Conservation (phyloP, 805 yeast genomes). For the Pichia rugopelliculosa region DNA sequence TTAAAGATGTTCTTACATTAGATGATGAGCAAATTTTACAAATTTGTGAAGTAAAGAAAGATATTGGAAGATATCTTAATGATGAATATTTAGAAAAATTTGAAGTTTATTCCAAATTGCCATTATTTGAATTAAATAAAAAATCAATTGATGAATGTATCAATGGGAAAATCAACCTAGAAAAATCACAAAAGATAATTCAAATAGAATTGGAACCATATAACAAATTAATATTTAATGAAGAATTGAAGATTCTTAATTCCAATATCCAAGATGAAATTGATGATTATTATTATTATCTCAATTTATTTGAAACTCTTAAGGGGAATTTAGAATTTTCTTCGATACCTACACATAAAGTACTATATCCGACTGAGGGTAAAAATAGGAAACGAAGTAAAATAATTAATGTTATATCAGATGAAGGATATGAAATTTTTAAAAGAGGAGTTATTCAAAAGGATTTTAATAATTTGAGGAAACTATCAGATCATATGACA, state of each 20-base stretch:
- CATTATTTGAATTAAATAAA: not conserved
- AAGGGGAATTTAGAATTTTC: constrained; percentile 30
- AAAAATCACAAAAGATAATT: constrained; percentile 2
- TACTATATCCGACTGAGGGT: constrained; percentile 64
- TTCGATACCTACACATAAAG: constrained; percentile 30
- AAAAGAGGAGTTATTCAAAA: constrained; percentile 1
- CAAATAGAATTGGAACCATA: constrained; percentile 28
- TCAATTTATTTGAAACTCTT: constrained; percentile 40
- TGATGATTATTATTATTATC: constrained; percentile 47
- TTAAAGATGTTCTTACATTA: constrained; percentile 3
- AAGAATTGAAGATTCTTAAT: constrained; percentile 42
- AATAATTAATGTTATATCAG: constrained; percentile 33
- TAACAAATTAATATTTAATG: constrained; percentile 32
- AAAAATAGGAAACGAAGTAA: constrained; percentile 59
- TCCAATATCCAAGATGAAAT: constrained; percentile 58
- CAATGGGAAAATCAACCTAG: not conserved
- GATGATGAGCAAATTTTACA: constrained; percentile 19
- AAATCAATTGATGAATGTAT: constrained; percentile 5
- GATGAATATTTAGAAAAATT: constrained; percentile 7
- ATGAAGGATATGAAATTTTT: constrained; percentile 1
- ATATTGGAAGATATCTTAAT: constrained; percentile 8
- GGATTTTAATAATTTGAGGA: not conserved
- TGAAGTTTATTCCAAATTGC: not conserved
- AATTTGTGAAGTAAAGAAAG: constrained; percentile 8
- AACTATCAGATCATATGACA: not conserved